Conservation (phyloP, 1,284 basidiomycete genomes). For the Ganoderma resinaceum region DNA sequence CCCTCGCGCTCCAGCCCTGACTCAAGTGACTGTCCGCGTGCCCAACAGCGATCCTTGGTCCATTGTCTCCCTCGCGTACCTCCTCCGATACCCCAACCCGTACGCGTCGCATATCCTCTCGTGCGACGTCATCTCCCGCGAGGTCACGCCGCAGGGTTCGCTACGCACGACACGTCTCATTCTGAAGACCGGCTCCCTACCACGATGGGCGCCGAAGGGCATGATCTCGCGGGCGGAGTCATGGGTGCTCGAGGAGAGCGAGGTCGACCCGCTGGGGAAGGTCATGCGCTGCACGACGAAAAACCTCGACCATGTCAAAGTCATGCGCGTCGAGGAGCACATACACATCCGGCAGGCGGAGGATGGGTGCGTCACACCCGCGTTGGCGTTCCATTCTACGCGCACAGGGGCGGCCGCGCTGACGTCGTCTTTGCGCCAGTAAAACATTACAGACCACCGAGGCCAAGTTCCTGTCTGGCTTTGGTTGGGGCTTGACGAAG, state of each 20-base stretch:
- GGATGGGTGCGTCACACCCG: slow-evolving; percentile 60
- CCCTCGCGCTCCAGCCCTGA: slow-evolving; percentile 18
- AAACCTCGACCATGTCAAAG: slow-evolving; percentile 86
- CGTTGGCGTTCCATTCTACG: slow-evolving; percentile 1
- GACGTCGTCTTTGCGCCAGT: slow-evolving; percentile 45
- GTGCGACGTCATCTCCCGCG: slow-evolving; percentile 92
- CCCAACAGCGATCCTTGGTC: slow-evolving; percentile 83
- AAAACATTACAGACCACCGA: slow-evolving; percentile 81
- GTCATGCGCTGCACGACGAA: slow-evolving; percentile 74
- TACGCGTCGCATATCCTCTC: slow-evolving; percentile 94
- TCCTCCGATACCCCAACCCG: slow-evolving; percentile 97
- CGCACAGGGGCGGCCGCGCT: slow-evolving; percentile 5
- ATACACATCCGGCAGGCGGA: slow-evolving; percentile 66
- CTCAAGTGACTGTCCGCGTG: slow-evolving; percentile 23
- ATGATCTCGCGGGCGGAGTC: slow-evolving; percentile 78
- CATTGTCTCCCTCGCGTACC: slow-evolving; percentile 92
- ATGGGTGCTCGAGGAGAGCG: slow-evolving; percentile 92
- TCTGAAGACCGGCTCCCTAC: slow-evolving; percentile 89
- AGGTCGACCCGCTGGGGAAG: slow-evolving; percentile 82
- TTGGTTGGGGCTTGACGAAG: slow-evolving; percentile 85
- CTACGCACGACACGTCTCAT: slow-evolving; percentile 92
- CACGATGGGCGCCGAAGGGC: slow-evolving; percentile 89
- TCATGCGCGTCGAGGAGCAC: slow-evolving; percentile 82
- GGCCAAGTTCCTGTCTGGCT: slow-evolving; percentile 76
- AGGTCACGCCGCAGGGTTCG: slow-evolving; percentile 72